Conservation (phyloP, 768 basidiomycete species). For the Mycena rosella region DNA sequence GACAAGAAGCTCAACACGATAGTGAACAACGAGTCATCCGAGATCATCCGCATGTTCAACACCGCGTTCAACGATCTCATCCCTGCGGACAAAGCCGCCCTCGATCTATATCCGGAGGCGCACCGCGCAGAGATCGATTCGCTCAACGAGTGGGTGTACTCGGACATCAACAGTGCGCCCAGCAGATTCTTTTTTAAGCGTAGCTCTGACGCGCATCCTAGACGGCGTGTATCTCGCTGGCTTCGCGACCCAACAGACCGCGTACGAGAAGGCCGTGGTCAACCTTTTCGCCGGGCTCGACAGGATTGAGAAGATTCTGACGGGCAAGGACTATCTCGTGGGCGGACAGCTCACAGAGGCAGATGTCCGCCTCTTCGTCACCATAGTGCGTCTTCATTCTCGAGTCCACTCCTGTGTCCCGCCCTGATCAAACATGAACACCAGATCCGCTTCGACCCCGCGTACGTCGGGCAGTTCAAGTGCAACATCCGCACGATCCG, state of each 20-base stretch:
- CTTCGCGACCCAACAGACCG: constrained; percentile 84
- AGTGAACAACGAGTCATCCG: too few species aligned
- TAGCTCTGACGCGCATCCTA: too few species aligned
- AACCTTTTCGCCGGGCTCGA: constrained; percentile 86
- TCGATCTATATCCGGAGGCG: too few species aligned
- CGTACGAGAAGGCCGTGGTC: constrained; percentile 84
- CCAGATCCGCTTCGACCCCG: constrained; percentile 91
- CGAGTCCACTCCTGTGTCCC: background rate
- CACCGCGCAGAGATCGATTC: too few species aligned
- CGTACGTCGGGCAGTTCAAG: constrained; percentile 93
- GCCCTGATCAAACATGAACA: background rate
- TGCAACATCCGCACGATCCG: too few species aligned
- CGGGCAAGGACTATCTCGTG: constrained; percentile 85
- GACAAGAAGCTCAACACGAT: too few species aligned
- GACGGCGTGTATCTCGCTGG: constrained; percentile 58
- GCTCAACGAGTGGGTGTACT: too few species aligned
- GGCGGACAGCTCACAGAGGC: constrained; percentile 87
- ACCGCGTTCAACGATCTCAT: too few species aligned
- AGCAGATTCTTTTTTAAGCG: too few species aligned
- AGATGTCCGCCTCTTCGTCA: constrained; percentile 89
- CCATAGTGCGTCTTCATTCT: constrained; percentile 69
- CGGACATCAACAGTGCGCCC: constrained; percentile 82
- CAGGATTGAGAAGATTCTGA: constrained; percentile 80
- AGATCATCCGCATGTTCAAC: too few species aligned
- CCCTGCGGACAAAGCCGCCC: too few species aligned